Evolutionary conservation across 1,284 basidiomycete genomes (phyloP), one percentile per base, ranked within the genome.

Genomic region (Ustilago loliicola): DNA sequence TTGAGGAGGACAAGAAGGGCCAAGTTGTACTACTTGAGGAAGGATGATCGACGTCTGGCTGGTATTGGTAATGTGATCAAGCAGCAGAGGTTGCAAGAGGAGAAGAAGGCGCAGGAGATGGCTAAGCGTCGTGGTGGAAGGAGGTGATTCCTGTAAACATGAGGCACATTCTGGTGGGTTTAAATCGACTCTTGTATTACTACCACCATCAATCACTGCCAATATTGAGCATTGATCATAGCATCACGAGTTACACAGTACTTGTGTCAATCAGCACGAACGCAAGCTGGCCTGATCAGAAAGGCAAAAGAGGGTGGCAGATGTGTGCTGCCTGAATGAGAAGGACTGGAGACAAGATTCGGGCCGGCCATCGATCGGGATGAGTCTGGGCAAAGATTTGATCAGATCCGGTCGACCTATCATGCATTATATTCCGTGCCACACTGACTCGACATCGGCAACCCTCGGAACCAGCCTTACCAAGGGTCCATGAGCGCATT

Each of bases 11-110:
- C 80, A 4, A 72, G 85, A 32, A 75, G 84, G 42, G 83, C 85
- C 23, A 85, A 86, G 76, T 63, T 85, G 50, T 86, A 86, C 73
- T 85, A 84, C 42, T 60, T 85, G 29, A 78, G 83, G 55, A 69
- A 80, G 47, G 84, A 84, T 52, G 83, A 85, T 54, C 77, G 83
- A 48, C 70, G 79, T 32, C 57, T 85, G 42, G 68, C 74, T 5
- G 68, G 77, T 60, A 80, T 85, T 30, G 78, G 74, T 5, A 78
- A 73, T 55, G 67, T 82, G 9, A 79, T 85, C 59, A 81, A 83
- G 75, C 69, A 78, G 73, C 75, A 77, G 67, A 61, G 75, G n/a
- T 23, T 70, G 42, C 64, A 57, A 17, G 75, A 73, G 66, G 75
- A 77, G 64, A 77, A 77, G 70, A 72, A 62, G 64, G 71, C 71